A percentile compares a stretch with the other conserved stretches of the same genome.
Evolutionary conservation across 192 early-diverging fungal species (phyloP).

Genomic region (Phlyctochytrium planicorne): DNA sequence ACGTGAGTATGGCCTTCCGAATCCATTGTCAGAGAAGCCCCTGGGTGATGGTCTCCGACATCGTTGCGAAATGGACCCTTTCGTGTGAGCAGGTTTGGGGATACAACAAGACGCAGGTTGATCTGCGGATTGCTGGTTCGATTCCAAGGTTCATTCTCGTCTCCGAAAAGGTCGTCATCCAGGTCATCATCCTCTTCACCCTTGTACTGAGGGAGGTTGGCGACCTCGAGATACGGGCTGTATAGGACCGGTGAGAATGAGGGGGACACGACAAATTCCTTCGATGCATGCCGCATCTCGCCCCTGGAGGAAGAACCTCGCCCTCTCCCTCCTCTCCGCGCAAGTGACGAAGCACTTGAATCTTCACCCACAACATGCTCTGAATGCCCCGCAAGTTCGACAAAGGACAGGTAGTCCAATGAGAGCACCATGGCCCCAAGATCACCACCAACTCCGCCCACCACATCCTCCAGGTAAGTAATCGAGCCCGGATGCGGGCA

Average conservation of each 20-base stretch:
- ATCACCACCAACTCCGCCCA: slow-evolving; percentile 42
- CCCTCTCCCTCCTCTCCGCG: slow-evolving; percentile 13
- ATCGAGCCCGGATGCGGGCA: slow-evolving; percentile 46
- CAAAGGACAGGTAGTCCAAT: slow-evolving; percentile 60
- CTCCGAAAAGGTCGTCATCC: slow-evolving; percentile 7
- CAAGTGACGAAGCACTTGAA: slow-evolving; percentile 1
- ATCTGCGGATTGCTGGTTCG: neutral
- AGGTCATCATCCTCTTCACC: slow-evolving; percentile 9
- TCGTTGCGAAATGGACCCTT: too few relatives aligned
- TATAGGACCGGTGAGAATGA: neutral
- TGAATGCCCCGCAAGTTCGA: slow-evolving; percentile 45
- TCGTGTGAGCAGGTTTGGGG: neutral
- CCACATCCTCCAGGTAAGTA: slow-evolving; percentile 30
- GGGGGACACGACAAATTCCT: slow-evolving; percentile 17
- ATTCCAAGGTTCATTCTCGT: slow-evolving; percentile 1
- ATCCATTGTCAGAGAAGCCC: neutral
- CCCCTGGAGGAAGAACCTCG: slow-evolving; percentile 13
- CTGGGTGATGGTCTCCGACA: neutral
- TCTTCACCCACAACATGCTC: slow-evolving; percentile 11
- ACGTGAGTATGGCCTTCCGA: neutral
- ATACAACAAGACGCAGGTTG: neutral
- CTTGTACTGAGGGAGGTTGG: slow-evolving; percentile 7
- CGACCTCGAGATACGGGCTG: slow-evolving; percentile 5
- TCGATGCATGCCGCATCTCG: slow-evolving; percentile 8
- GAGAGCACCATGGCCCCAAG: slow-evolving; percentile 57